Base-by-base conservation (phyloP, 192 early-diverging fungal genomes). In the Entomortierella beljakovae region DNA sequence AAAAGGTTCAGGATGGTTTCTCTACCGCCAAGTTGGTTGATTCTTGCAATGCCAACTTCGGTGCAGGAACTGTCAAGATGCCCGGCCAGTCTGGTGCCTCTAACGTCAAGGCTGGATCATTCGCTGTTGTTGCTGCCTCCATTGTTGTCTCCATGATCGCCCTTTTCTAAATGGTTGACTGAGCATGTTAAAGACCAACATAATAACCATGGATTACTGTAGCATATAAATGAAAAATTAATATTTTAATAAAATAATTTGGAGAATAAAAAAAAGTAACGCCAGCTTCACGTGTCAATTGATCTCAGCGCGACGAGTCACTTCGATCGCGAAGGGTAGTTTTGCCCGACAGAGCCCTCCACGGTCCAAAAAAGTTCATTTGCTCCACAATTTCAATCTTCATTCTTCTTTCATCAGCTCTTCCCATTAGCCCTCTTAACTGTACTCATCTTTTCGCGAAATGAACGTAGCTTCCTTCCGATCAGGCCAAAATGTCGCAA, bases 21-120 rank as follows among this genome's bases (percentile, higher is more conserved):
- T 70, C 67, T 20, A 79, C 75, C 53, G 20, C 15, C 22, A 79
- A 64, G 18, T 43, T 79, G 46, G 75, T 79, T 6, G 56, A 63
- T 51, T 54, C 67, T 2, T 79, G 75, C 67, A 79, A 79, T 58
- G 61, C 49, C 49, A 69, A 79, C 68, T 79, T 79, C 65, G 75
- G 75, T 20, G 61, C 67, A 34, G 52, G 37, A 55, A 79, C 75
- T 25, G 75, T 79, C 40, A 52, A 48, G 61, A 64, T 79, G 75
- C 75, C 75, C 25, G 68, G 75, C 61, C 48, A 46, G 51, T 20
- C 75, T 32, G 61, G 67, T 22, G 61, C 75, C 7, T 62, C 75
- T 9, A 61, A 60, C 13, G 49, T 79, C 61, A 53, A 34, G 13
- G 33, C 33, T 28, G 33, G 64, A 35, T 79, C 75, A 20, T n/a